Base-by-base conservation (phyloP, 2,329 filamentous ascomycete species). In the Tolypocladium tundrense region DNA sequence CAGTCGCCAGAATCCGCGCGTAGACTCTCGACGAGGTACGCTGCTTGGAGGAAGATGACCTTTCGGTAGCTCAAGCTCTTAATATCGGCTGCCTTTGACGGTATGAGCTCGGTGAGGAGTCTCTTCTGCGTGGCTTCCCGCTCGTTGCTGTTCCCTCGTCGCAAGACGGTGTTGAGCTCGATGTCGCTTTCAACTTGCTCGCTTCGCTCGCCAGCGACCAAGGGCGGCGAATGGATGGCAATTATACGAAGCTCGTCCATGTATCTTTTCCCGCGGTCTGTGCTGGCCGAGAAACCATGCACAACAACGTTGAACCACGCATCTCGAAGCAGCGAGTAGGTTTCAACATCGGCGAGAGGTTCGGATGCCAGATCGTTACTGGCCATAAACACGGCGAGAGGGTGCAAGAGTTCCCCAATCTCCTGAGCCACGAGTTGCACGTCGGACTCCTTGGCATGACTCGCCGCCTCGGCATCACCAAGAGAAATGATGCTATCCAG, bases 241-340 rank as follows among this genome's bases (percentile, higher is more conserved):
- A 99, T 86, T 41, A 90, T 79, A 31, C 89, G 85, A 24, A 99
- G 79, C 68, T 97, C 91, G 58, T 87, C 81, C 54, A 86, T 73
- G 65, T 95, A 85, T 63, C 84, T 83, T 68, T 86, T 87, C 21
- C 87, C 89, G 57, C 88, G 83, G 19, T 86, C 82, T 0, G 91
- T 93, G 19, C 82, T 82, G 13, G 88, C 79, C 11, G 86, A 87
- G 69, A 97, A 96, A 5, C 92, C 94, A 70, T 99, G 94, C 0
- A 96, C 88, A 27, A 92, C 90, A 61, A 97, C 91, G 67, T 99
- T 99, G 75, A 97, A 97, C 94, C 94, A 99, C 6, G 91, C 90
- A 77, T 99, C 92, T 56, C 93, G 86, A 64, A 94, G 82, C 58
- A 95, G 75, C 33, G 84, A 82, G 60, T 88, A 82, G 9, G 85